Evolutionary conservation across 345 rosid species (phyloP).

Genomic region (Salix dunnii): DNA sequence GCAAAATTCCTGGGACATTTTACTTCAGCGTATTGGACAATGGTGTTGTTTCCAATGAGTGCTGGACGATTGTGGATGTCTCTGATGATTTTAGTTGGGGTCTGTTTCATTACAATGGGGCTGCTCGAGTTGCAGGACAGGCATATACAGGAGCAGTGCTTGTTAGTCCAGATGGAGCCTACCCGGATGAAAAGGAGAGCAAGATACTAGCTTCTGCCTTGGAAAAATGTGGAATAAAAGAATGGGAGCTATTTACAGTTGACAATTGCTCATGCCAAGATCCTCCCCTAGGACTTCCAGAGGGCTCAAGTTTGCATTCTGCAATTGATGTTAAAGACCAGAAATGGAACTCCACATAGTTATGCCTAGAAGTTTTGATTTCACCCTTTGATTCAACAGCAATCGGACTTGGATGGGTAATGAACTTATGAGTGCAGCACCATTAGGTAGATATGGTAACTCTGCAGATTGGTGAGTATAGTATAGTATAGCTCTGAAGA

Average conservation of each 20-base stretch:
- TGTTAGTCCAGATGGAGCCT: constrained; percentile 72
- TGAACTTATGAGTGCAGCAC: neutral
- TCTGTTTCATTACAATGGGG: constrained; percentile 79
- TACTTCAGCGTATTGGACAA: constrained; percentile 82
- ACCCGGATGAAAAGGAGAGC: constrained; percentile 48
- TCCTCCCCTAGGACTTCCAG: constrained; percentile 78
- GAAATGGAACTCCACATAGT: constrained; percentile 15
- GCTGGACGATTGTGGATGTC: constrained; percentile 85
- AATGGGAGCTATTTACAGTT: constrained; percentile 82
- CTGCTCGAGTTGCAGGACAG: constrained; percentile 91
- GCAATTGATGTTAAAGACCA: constrained; percentile 28
- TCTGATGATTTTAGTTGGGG: constrained; percentile 88
- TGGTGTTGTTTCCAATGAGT: constrained; percentile 87
- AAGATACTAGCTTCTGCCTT: constrained; percentile 46
- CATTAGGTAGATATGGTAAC: neutral
- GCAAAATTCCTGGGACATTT: constrained; percentile 64
- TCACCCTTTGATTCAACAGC: neutral
- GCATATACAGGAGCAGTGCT: constrained; percentile 91
- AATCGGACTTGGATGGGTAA: neutral
- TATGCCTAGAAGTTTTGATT: neutral
- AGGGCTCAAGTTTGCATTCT: constrained; percentile 65
- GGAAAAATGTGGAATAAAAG: constrained; percentile 76
- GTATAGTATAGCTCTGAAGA: neutral
- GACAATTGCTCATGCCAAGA: constrained; percentile 70
- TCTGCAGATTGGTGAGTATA: neutral